Conservation (phyloP, 192 early-diverging fungal genomes). For the Coemansia sp. region DNA sequence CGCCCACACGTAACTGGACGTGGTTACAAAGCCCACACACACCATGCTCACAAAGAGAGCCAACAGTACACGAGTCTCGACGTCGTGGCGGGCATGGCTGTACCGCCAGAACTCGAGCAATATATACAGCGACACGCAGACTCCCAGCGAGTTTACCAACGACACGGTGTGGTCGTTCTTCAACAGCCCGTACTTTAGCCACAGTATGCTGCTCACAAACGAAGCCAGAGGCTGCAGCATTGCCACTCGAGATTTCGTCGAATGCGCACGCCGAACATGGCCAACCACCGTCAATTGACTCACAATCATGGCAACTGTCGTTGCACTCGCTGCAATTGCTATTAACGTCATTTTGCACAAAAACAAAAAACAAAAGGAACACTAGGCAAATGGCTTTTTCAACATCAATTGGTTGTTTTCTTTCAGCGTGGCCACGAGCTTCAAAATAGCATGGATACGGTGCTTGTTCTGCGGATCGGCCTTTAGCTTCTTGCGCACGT, state of each 20-base stretch:
- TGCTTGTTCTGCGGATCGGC: slow-evolving; percentile 49
- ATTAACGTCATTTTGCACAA: slow-evolving; percentile 6
- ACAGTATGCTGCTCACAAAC: slow-evolving; percentile 37
- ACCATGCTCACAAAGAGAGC: slow-evolving; percentile 2
- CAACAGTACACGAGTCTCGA: slow-evolving; percentile 19
- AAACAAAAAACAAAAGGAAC: background rate
- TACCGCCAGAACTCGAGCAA: slow-evolving; percentile 35
- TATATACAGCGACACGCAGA: slow-evolving; percentile 26
- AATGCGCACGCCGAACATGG: slow-evolving; percentile 18
- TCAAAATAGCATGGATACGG: slow-evolving; percentile 41
- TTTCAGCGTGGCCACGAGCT: background rate
- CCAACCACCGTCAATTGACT: slow-evolving; percentile 38
- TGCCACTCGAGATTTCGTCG: slow-evolving; percentile 17
- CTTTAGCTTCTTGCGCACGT: slow-evolving; percentile 64
- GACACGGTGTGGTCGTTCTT: slow-evolving; percentile 19
- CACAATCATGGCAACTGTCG: slow-evolving; percentile 38
- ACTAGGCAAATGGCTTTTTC: slow-evolving; percentile 22
- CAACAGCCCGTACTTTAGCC: slow-evolving; percentile 47
- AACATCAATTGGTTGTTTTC: slow-evolving; percentile 18
- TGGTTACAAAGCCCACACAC: slow-evolving; percentile 23
- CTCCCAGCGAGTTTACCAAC: slow-evolving; percentile 24
- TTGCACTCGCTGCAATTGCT: slow-evolving; percentile 20
- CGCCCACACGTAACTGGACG: slow-evolving; percentile 6
- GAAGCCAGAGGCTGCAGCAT: slow-evolving; percentile 35
- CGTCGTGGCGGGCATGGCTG: background rate